Evolutionary conservation across 768 basidiomycete species (phyloP), one percentile per base, ranked within the genome.

Genomic region (Tricholoma matsutake): DNA sequence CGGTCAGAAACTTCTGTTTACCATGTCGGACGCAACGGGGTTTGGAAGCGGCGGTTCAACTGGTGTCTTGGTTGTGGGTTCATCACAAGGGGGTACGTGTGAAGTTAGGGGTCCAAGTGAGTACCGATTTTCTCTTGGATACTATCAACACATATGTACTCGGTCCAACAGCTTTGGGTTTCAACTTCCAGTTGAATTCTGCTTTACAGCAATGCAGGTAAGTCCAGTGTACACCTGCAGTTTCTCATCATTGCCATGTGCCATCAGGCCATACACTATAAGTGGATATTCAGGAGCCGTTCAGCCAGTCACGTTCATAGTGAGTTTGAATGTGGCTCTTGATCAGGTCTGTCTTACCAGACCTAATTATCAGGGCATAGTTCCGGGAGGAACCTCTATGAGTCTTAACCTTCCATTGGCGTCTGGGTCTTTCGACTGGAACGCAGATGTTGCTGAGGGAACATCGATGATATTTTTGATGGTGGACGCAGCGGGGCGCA

Each of bases 1-100:
- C 8, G 73, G 66, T 29, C 68, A 76, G 16, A 70, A 75, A 57
- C 75, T 90, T 53, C 54, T 90, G 11, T 60, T 87, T 18, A 79
- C 83, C 35, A 88, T 92, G 86, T 91, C 87, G 28, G 91, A 92
- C 68, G 77, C 84, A 16, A 82, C 81, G 28, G 89, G 88, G 1
- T 90, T 87, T 68, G 88, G 76, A 45, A 76, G 85, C 9, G 91
- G 90, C 4, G 91, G 88, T 22, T 76, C 78, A 25, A 80, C 83
- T 9, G 59, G 71, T 47, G 53, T 88, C 6, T 64, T 86, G 41
- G 78, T 75, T 1, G 83, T 86, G 14, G 83, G 78, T 41, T 57
- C 72, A 9, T 78, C 85, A 2, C 68, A 76, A 28, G 79, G 79
- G 13, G 80, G 79, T 11, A 72, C 64, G 14, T 92, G 90, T 71